Evolutionary conservation across 2,329 filamentous ascomycete species (phyloP), one percentile per base, ranked within the genome.

Genomic region (Nakataea oryzae): DNA sequence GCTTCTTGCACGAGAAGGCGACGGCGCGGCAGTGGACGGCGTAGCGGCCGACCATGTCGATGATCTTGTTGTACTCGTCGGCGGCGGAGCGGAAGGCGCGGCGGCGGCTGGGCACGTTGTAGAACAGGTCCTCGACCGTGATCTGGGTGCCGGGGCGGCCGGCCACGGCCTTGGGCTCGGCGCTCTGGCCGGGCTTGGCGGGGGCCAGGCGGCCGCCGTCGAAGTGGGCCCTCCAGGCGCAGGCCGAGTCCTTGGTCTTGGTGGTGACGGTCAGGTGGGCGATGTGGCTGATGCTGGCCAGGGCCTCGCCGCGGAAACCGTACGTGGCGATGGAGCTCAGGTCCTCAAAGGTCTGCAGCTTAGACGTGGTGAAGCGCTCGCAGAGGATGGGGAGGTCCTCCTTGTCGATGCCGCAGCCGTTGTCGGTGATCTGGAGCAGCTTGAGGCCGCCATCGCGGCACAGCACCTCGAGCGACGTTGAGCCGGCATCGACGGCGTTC

Each of bases 201-300:
- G 93, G 87, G 8, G 85, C 83, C 57, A 97, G 81, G 67, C 87
- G 90, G 17, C 95, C 93, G 71, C 90, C 87, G 26, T 89, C 85
- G 71, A 96, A 99, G 67, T 90, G 86, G 27, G 93, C 93, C 71
- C 90, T 87, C 90, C 90, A 99, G 21, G 95, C 95, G 74, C 91
- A 90, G 67, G 86, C 87, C 0, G 93, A 96, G 56, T 91, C 87
- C 63, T 89, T 88, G 1, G 93, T 97, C 73, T 92, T 96, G 9
- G 96, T 99, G 1, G 93, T 97, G 56, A 99, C 91, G 4, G 88
- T 91, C 27, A 99, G 81, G 77, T 99, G 96, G 41, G 96, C 93
- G 69, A 99, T 97, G 72, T 99, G 95, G 71, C 93, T 97, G 73
- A 99, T 99, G 75, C 95, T 97, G 17, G 95, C 95, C 62, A 99